Conservation (phyloP, 1,284 basidiomycete species). For the Ceratobasidium sp. region DNA sequence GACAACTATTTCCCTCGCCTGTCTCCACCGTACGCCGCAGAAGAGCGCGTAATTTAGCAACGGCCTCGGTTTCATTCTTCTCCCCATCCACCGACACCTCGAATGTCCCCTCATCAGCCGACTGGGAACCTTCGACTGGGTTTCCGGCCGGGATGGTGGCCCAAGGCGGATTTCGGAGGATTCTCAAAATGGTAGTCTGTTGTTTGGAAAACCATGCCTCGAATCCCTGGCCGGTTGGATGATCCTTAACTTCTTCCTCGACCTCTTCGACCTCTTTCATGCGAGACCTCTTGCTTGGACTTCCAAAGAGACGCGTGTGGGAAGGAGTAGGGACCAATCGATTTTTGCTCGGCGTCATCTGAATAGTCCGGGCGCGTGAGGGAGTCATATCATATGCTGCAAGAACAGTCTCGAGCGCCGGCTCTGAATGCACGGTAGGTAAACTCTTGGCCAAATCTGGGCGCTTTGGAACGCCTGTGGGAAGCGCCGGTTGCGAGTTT, state of each 20-base stretch:
- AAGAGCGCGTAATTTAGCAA: constrained; percentile 59
- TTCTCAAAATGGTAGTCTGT: constrained; percentile 9
- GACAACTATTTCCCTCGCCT: constrained; percentile 88
- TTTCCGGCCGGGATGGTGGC: background rate
- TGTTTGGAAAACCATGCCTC: constrained; percentile 18
- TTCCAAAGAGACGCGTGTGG: constrained; percentile 28
- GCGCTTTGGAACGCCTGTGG: background rate
- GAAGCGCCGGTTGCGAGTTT: constrained; percentile 17
- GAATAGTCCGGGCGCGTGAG: constrained; percentile 28
- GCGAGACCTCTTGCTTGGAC: constrained; percentile 22
- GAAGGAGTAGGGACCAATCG: constrained; percentile 21
- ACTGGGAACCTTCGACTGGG: background rate
- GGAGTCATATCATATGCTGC: constrained; percentile 39
- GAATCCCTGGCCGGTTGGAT: constrained; percentile 10
- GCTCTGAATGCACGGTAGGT: constrained; percentile 20
- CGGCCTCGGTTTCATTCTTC: constrained; percentile 39
- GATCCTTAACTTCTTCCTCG: constrained; percentile 16
- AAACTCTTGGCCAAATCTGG: constrained; percentile 14
- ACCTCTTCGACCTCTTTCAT: constrained; percentile 22
- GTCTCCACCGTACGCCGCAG: constrained; percentile 73
- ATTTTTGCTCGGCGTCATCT: constrained; percentile 36
- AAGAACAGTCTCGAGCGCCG: constrained; percentile 26
- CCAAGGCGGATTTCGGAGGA: constrained; percentile 28
- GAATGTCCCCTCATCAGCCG: background rate
- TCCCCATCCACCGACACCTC: constrained; percentile 22